phyloP scores from a whole-genome alignment of 1,139 yeast genomes.

The Protomyces lactucae-debilis region DNA sequence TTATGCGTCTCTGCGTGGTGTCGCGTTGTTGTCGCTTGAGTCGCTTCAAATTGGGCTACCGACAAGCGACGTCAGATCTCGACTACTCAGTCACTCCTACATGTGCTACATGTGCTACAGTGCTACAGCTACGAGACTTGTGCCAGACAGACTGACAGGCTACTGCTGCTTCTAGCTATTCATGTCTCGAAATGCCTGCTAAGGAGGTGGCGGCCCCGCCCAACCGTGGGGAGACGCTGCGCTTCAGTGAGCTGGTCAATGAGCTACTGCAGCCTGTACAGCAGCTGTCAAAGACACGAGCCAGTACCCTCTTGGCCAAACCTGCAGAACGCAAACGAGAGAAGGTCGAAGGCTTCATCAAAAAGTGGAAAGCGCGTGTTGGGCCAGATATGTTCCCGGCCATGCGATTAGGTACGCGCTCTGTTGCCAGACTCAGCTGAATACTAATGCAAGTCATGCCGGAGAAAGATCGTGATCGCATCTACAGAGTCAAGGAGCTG shows the following conservation, averaged over 20 bases:
- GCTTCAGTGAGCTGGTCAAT: conserved; percentile 17
- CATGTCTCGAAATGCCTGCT: neutral
- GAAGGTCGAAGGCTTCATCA: conserved; percentile 48
- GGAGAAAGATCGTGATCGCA: conserved; percentile 45
- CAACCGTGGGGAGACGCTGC: conserved; percentile 5
- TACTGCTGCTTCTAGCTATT: too few species aligned
- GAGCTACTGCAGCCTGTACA: conserved; percentile 19
- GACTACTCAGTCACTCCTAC: too few species aligned
- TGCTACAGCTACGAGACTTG: too few species aligned
- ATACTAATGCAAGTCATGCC: conserved; percentile 35
- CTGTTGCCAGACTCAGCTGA: neutral
- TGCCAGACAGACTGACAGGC: too few species aligned
- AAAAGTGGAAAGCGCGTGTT: conserved; percentile 58
- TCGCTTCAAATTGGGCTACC: too few species aligned
- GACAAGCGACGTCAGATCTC: too few species aligned
- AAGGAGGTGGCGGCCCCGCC: neutral
- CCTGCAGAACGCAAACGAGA: conserved; percentile 37
- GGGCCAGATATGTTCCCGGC: conserved; percentile 71
- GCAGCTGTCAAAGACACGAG: neutral
- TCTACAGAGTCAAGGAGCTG: conserved; percentile 43
- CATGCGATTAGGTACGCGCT: conserved; percentile 46
- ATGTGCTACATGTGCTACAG: too few species aligned
- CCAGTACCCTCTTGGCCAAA: neutral
- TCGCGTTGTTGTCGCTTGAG: too few species aligned
- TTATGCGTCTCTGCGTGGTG: too few species aligned